Base-by-base conservation (phyloP, 2,329 filamentous ascomycete genomes). In the Aspergillus udagawae region DNA sequence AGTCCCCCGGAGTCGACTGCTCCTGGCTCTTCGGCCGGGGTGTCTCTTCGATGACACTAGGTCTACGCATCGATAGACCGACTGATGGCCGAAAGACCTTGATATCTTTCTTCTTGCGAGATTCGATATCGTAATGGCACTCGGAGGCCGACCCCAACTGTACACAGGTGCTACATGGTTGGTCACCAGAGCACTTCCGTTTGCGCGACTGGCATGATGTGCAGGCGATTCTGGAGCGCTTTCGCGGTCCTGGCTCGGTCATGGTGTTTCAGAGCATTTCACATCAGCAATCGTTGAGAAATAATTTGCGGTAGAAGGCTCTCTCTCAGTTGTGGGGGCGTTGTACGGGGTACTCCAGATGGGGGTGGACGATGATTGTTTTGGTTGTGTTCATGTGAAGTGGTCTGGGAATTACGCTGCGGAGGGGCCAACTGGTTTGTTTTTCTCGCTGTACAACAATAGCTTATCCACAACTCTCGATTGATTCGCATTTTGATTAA, bases 131-230 rank as follows among this genome's bases (percentile, higher is more conserved):
- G 65, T 82, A 84, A 55, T 71, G 73, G 64, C 82, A 84, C 17
- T 80, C 77, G 17, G 44, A 47, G 12, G 44, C 44, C 55, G 82
- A 82, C 42, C 82, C 82, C 58, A 80, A 82, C 32, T 81, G 77
- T 0, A 76, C 70, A 65, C 83, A 85, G 35, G 80, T 81, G 50
- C 74, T 75, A 64, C 83, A 85, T 0, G 83, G 83, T 44, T 77
- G 71, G 5, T 71, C 72, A 12, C 82, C 82, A 59, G 84, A 80
- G 61, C 83, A 85, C 69, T 82, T 81, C 49, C 83, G 76, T 67
- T 85, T 85, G 51, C 82, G 77, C 12, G 82, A 75, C 38, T 83
- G 76, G 56, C 83, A 85, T 20, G 80, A 78, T 56, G 79, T 72
- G 62, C 80, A 82, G 23, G 79, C 80, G 8, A 78, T 58, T 42